These are phyloP conservation scores for Monosporascus sp. DNA, from an alignment of 2,329 filamentous ascomycete species.

Conservation along the genomic window DNA sequence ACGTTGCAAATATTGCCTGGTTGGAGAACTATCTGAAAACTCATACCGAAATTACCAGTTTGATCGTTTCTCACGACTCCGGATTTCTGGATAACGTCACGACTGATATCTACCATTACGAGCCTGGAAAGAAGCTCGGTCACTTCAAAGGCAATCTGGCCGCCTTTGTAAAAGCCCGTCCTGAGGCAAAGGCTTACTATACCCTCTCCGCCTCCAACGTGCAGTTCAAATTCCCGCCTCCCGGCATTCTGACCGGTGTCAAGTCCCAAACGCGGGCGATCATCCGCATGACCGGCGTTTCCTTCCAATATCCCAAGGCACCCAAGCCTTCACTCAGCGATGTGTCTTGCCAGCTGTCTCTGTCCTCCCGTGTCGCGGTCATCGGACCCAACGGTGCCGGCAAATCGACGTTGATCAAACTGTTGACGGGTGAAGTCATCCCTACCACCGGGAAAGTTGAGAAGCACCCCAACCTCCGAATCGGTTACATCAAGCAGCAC, in stretches of 20 bases:
- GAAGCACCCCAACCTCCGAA: constrained; percentile 97
- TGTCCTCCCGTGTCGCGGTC: constrained; percentile 91
- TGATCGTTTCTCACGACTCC: constrained; percentile 98
- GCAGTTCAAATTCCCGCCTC: constrained; percentile 97
- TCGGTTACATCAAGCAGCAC: constrained; percentile 99
- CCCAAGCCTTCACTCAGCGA: constrained; percentile 82
- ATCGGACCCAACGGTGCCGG: constrained; percentile 97
- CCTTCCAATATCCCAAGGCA: constrained; percentile 88
- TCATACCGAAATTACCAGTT: constrained; percentile 92
- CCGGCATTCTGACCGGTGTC: constrained; percentile 89
- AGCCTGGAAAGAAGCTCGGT: constrained; percentile 86
- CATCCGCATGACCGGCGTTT: constrained; percentile 87
- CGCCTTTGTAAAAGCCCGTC: constrained; percentile 80
- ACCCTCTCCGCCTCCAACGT: constrained; percentile 83
- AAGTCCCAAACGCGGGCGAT: constrained; percentile 93
- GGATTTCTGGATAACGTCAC: constrained; percentile 95
- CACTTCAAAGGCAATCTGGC: constrained; percentile 79
- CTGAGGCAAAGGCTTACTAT: constrained; percentile 97
- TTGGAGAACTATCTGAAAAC: constrained; percentile 89
- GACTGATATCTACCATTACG: constrained; percentile 99
- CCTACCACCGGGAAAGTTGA: constrained; percentile 82
- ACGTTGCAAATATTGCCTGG: constrained; percentile 95
- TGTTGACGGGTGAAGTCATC: constrained; percentile 87
- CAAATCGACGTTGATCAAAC: constrained; percentile 97
- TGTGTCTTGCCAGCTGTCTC: constrained; percentile 78